Base-by-base conservation (phyloP, 768 basidiomycete genomes). In the Sistotremastrum niveocremeum region DNA sequence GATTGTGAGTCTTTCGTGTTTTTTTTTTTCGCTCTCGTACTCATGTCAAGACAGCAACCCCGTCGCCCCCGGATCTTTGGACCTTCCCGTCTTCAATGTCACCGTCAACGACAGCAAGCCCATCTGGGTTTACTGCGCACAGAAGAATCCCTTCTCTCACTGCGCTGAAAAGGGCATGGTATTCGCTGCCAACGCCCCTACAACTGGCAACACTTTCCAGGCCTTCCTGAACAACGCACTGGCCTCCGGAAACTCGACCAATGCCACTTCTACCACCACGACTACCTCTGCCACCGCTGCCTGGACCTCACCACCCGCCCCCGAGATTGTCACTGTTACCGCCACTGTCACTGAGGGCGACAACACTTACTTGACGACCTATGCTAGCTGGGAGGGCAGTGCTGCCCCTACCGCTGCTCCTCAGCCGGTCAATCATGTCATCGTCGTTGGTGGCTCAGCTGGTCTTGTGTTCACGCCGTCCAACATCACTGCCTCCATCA, bases 131-230 rank as follows among this genome's bases (percentile, higher is more conserved):
- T 79, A 68, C 61, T 80, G 78, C 58, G 61, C 67, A 11, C 78
- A 80, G 56, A 58, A 60, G 10, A 60, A 61, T 43, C 79, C 79
- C 57, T 80, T 78, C 47, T 65, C 67, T 37, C 57, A 63, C 33
- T 20, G 20, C 20, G 20, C 20, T 20, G 20, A 20, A 20, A 20
- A 20, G 20, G 77, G 78, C 11, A 81, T 80, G 79, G 79, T 81
- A 31, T 77, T 79, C 57, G 73, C 77, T 29, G 62, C 79, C 53
- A 82, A 82, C 56, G 71, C 78, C 3, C 74, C 70, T 9, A 59
- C 64, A 59, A 63, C 74, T 12, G 70, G 79, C 49, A 57, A 63
- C 4, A 68, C 70, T 3, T 81, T 80, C 69, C 65, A 74, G 54
- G 65, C 70, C 12, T 20, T 20, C 20, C 20, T 20, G 20, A 20